Base-by-base conservation (phyloP, 768 basidiomycete genomes). In the Paxillus involutus region DNA sequence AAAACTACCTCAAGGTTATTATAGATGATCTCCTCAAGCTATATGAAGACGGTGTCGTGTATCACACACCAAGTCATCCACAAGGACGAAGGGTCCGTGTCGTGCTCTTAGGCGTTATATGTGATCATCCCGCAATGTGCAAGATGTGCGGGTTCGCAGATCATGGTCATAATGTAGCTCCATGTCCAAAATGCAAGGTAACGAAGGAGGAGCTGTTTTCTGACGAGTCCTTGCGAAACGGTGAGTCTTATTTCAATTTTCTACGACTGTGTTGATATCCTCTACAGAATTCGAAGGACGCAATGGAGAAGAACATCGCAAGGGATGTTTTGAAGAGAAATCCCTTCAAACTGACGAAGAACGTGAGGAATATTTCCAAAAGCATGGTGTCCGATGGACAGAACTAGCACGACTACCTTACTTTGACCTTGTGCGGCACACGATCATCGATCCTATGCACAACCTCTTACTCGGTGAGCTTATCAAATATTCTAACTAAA, bases 11-110 rank as follows among this genome's bases (percentile, higher is more conserved):
- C 2, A 57, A 51, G 37, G 40, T 67, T 26, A 26, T 67, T 29
- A 65, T 70, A 2, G 65, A 72, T 58, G 70, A 71, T 46, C 60
- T 72, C 3, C 10, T 68, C 13, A 44, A 41, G 24, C 51, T 72
- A 0, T 71, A 64, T 51, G 53, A 69, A 6, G 29, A 65, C 3
- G 69, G 71, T 11, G 65, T 63, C 17, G 21, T 37, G 3, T 26
- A 41, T 39, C 16, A 46, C 4, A 58, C 60, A 0, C 41, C 60
- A 13, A 47, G 53, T 26, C 50, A 52, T 51, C 65, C 67, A 5
- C 37, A 62, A 65, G 63, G 64, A 39, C 51, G 54, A 21, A 45
- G 35, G 17, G 54, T 71, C 5, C 63, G 59, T 24, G 64, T 66
- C 11, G 60, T 58, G 6, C 51, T 71, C 7, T 41, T 71, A 26